These are phyloP conservation scores for Kalmusia sp. DNA, from an alignment of 2,329 filamentous ascomycete species.

Conservation along the genomic window DNA sequence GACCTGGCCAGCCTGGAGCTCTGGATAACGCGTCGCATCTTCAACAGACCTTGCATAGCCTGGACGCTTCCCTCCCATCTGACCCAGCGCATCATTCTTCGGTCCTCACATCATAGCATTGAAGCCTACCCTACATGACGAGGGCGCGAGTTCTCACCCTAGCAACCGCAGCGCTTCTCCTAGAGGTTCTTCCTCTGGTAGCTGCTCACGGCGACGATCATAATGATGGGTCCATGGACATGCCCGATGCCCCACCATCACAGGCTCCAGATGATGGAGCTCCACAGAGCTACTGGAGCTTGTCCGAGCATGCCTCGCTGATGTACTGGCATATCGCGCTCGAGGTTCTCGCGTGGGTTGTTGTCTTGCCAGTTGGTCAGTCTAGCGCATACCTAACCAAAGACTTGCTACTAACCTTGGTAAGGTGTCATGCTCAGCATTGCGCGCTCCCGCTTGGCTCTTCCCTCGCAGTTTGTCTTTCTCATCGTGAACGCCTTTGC, in stretches of 20 bases:
- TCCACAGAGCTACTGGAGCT: slow-evolving; percentile 66
- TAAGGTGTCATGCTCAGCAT: slow-evolving; percentile 86
- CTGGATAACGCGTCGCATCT: neutral
- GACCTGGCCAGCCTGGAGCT: neutral
- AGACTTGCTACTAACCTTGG: slow-evolving; percentile 30
- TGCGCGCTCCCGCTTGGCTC: slow-evolving; percentile 75
- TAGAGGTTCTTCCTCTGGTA: slow-evolving; percentile 48
- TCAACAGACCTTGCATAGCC: neutral
- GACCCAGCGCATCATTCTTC: neutral
- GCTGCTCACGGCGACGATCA: slow-evolving; percentile 51
- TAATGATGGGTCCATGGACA: slow-evolving; percentile 33
- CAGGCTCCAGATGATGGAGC: slow-evolving; percentile 21
- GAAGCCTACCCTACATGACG: slow-evolving; percentile 35
- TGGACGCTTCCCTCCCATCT: neutral
- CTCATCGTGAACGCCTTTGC: slow-evolving; percentile 51
- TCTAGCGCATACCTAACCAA: slow-evolving; percentile 15
- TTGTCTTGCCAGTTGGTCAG: slow-evolving; percentile 76
- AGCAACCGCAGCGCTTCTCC: slow-evolving; percentile 48
- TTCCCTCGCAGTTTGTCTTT: slow-evolving; percentile 69
- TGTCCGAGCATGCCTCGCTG: slow-evolving; percentile 59
- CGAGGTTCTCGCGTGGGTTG: slow-evolving; percentile 75
- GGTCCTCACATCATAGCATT: neutral
- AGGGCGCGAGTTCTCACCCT: slow-evolving; percentile 25
- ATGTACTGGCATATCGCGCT: slow-evolving; percentile 75
- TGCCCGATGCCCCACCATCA: slow-evolving; percentile 27